A percentile compares a stretch with the other conserved stretches of the same genome.
Evolutionary conservation across 2,329 filamentous ascomycete genomes (phyloP).

Genomic region (Penicillium brasilianum): DNA sequence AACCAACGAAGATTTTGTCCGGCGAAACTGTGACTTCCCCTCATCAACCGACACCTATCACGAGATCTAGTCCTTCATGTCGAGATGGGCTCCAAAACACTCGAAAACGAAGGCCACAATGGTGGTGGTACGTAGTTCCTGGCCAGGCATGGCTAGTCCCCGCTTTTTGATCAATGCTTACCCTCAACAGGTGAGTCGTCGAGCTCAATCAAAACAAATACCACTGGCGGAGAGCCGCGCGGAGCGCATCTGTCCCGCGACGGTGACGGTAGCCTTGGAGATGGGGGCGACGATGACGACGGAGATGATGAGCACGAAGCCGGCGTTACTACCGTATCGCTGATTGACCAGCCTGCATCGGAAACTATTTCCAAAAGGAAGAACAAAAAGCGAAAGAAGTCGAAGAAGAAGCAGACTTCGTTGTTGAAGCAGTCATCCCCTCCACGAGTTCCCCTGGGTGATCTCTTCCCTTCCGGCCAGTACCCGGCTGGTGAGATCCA

Average conservation of each 20-base stretch:
- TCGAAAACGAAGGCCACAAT: conserved; percentile 42
- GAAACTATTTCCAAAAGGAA: conserved; percentile 44
- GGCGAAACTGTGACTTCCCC: background rate
- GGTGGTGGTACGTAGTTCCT: conserved; percentile 37
- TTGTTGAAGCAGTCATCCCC: conserved; percentile 50
- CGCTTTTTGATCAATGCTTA: conserved; percentile 13
- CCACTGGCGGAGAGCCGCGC: conserved; percentile 49
- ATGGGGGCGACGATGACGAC: conserved; percentile 33
- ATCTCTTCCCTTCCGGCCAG: conserved; percentile 51
- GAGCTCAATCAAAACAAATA: conserved; percentile 29
- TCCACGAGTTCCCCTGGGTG: conserved; percentile 52
- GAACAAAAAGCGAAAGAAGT: conserved; percentile 50
- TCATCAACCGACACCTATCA: background rate
- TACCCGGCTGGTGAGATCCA: conserved; percentile 56
- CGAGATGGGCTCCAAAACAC: conserved; percentile 51
- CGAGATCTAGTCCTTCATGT: conserved; percentile 25
- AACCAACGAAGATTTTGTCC: background rate
- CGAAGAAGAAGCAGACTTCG: conserved; percentile 53
- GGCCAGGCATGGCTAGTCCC: background rate
- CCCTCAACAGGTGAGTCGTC: conserved; percentile 28
- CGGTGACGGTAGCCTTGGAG: conserved; percentile 51
- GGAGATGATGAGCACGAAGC: conserved; percentile 25
- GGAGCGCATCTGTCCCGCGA: conserved; percentile 50
- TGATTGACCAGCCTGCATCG: conserved; percentile 30
- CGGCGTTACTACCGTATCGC: conserved; percentile 26